A percentile compares a stretch with the other conserved stretches of the same genome.
phyloP scores from a whole-genome alignment of 2,329 filamentous ascomycete genomes.

The Claviceps sp. region DNA sequence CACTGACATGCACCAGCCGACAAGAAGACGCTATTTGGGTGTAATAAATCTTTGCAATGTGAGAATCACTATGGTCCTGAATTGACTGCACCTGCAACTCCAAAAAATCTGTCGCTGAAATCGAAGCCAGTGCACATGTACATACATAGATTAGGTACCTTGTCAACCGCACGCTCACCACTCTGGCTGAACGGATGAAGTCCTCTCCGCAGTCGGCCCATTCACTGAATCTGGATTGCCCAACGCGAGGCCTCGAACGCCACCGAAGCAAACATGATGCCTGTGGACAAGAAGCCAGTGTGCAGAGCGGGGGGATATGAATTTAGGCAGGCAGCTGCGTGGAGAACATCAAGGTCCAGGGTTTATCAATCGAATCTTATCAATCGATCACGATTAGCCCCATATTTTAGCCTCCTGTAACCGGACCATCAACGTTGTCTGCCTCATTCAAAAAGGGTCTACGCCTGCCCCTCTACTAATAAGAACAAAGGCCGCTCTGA shows the following conservation, averaged over 20 bases:
- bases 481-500: not conserved
- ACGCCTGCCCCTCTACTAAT: conserved; percentile 3
- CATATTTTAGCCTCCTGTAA: conserved; percentile 20
- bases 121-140: no score
- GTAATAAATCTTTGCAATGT: no score
- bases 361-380: conserved; percentile 36
- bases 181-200: not conserved
- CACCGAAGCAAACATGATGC: not conserved
- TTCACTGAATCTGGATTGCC: not conserved
- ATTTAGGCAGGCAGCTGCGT: not conserved
- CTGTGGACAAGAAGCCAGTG: not conserved
- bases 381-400: conserved; percentile 26
- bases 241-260: not conserved
- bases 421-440: conserved; percentile 14
- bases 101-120: no score
- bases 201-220: not conserved
- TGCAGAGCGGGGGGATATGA: not conserved
- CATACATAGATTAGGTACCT: no score
- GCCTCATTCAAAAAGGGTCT: conserved; percentile 5
- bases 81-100: no score
- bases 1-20: no score
- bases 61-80: no score
- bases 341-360: not conserved
- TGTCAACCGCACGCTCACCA: not conserved
- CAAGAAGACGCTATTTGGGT: no score